A percentile compares a stretch with the other conserved stretches of the same genome.
Evolutionary conservation across 805 yeast species (phyloP).

Genomic region (Yamadazyma insecticola): DNA sequence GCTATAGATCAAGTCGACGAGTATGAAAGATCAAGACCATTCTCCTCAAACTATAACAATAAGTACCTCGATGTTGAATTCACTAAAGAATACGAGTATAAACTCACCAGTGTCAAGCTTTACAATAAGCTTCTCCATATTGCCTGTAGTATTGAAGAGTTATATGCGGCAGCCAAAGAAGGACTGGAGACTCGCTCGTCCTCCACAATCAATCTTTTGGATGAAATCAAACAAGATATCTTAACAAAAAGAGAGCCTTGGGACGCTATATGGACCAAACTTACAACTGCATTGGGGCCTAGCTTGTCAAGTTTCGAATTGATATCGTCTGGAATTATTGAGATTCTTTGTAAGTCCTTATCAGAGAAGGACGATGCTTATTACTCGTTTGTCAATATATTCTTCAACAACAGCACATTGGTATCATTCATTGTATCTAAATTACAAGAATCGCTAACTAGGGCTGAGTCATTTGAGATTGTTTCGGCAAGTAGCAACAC

Average conservation of each 20-base stretch:
- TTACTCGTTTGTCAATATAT: constrained; percentile 41
- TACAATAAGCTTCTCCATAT: constrained; percentile 12
- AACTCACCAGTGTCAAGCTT: constrained; percentile 13
- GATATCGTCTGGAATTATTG: constrained; percentile 61
- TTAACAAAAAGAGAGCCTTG: constrained; percentile 22
- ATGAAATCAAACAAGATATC: background rate
- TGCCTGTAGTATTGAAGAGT: constrained; percentile 22
- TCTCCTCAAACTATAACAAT: constrained; percentile 15
- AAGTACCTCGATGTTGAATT: constrained; percentile 28
- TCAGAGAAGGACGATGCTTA: constrained; percentile 25
- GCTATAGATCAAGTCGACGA: constrained; percentile 8
- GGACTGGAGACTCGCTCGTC: constrained; percentile 1
- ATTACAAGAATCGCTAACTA: constrained; percentile 67
- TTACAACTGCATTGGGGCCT: constrained; percentile 13
- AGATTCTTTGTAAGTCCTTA: constrained; percentile 35
- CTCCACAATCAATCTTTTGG: background rate
- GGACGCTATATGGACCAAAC: constrained; percentile 21
- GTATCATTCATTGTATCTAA: constrained; percentile 35
- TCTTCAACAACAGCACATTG: constrained; percentile 31
- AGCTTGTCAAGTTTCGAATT: constrained; percentile 70
- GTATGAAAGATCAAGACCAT: constrained; percentile 10
- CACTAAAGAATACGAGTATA: constrained; percentile 20
- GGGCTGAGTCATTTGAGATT: constrained; percentile 71
- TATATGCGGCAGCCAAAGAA: constrained; percentile 12
- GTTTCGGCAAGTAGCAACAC: constrained; percentile 28